Percentiles rank a stretch among this genome's conserved stretches.
Conservation (phyloP, 495 filamentous ascomycete genomes). For the Podospora comata region DNA sequence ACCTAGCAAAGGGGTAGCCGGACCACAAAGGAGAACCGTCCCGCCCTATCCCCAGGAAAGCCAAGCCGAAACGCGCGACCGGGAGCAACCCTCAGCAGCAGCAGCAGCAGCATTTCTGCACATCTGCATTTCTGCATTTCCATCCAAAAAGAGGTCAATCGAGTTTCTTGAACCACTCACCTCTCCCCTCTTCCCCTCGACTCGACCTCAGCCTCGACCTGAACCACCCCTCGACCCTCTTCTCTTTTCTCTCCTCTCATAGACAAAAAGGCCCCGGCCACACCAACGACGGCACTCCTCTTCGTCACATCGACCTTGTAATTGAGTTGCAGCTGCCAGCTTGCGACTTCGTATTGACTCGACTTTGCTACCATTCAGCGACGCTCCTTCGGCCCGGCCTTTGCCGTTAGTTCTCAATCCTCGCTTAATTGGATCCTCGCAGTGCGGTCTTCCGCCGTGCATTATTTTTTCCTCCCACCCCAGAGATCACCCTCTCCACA, state of each 20-base stretch:
- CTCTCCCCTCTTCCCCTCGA: no score
- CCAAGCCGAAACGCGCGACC: not conserved
- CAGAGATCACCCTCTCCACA: conserved; percentile 19
- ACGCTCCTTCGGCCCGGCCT: conserved; percentile 2
- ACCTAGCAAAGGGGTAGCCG: not conserved
- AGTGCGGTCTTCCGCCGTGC: conserved; percentile 12
- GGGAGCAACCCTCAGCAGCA: not conserved
- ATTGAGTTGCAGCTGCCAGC: conserved; percentile 18
- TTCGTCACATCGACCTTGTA: conserved; percentile 23
- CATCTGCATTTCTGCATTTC: not conserved
- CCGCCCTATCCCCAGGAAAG: not conserved
- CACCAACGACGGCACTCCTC: not conserved
- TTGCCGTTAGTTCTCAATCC: conserved; percentile 6
- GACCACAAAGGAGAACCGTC: not conserved
- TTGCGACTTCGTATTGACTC: conserved; percentile 5
- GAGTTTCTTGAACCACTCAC: conserved; percentile 5
- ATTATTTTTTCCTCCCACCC: conserved; percentile 6
- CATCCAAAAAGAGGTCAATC: not conserved
- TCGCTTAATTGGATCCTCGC: conserved; percentile 3
- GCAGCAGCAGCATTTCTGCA: not conserved
- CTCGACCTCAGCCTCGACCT: not conserved
- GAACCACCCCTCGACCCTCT: not conserved
- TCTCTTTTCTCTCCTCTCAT: conserved; percentile 12
- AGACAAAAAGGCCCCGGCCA: conserved; percentile 10
- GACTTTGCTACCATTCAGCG: not conserved